A percentile compares a stretch with the other conserved stretches of the same genome.
Conservation (phyloP, 176 grass and related monocot genomes). For the Eragrostis curvula region DNA sequence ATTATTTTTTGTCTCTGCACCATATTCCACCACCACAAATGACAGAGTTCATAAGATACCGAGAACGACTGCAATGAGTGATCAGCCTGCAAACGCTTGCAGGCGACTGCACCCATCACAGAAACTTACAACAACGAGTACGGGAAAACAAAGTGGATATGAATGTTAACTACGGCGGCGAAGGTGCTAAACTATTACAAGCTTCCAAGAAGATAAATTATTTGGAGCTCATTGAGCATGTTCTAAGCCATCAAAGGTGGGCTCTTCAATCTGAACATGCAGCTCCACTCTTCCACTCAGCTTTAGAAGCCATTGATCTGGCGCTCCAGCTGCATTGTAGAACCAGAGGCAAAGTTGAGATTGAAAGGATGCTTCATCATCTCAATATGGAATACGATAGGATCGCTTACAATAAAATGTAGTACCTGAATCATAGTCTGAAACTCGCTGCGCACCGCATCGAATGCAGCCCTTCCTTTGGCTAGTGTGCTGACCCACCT, state of each 20-base stretch:
- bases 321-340: conserved; percentile 61
- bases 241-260: neutral
- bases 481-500: conserved; percentile 57
- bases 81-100: neutral
- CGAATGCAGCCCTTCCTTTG: conserved; percentile 47
- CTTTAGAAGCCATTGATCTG: conserved; percentile 42
- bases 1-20: neutral
- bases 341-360: conserved; percentile 19
- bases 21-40: neutral
- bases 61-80: neutral
- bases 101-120: neutral
- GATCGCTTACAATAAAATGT: neutral
- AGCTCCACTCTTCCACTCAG: neutral
- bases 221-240: conserved; percentile 25
- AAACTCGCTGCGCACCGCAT: conserved; percentile 53
- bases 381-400: neutral
- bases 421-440: conserved; percentile 69
- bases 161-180: neutral
- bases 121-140: no score
- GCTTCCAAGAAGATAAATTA: conserved; percentile 23
- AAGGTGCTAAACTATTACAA: conserved; percentile 41
- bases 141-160: no score
- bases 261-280: conserved; percentile 30
- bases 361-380: neutral
- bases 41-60: no score